These are phyloP conservation scores for Daedaleopsis sinensis DNA, from an alignment of 768 basidiomycete genomes.

Conservation along the genomic window DNA sequence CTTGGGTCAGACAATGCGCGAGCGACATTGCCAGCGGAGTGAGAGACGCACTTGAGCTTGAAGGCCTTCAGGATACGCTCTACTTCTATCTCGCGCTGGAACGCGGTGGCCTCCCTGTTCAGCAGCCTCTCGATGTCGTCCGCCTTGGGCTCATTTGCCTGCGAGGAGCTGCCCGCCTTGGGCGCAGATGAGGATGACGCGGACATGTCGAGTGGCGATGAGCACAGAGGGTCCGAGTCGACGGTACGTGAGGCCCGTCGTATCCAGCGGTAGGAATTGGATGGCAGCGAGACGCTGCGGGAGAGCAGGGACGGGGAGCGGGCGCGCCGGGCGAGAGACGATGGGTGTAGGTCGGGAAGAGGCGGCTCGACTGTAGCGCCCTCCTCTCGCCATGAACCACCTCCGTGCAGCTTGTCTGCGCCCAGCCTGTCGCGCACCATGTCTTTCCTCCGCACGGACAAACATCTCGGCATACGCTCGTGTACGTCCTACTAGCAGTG, in stretches of 20 bases:
- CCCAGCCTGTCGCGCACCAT: conserved; percentile 3
- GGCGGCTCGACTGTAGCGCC: conserved; percentile 19
- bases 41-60: conserved; percentile 82
- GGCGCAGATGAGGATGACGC: conserved; percentile 22
- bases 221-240: neutral
- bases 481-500: neutral
- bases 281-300: neutral
- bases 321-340: neutral
- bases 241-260: neutral
- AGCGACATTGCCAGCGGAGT: neutral
- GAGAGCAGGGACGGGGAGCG: neutral
- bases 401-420: conserved; percentile 26
- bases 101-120: conserved; percentile 78
- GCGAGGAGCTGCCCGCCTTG: conserved; percentile 19
- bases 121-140: conserved; percentile 83
- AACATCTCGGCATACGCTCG: neutral
- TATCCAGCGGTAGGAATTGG: neutral
- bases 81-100: conserved; percentile 86
- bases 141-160: conserved; percentile 22
- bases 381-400: conserved; percentile 27
- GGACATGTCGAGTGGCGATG: conserved; percentile 22
- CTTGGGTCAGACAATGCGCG: neutral
- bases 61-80: conserved; percentile 93
- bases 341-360: conserved; percentile 11
- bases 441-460: neutral